These are phyloP conservation scores for Annulohypoxylon nitens DNA, from an alignment of 495 filamentous ascomycete genomes.

Conservation along the genomic window DNA sequence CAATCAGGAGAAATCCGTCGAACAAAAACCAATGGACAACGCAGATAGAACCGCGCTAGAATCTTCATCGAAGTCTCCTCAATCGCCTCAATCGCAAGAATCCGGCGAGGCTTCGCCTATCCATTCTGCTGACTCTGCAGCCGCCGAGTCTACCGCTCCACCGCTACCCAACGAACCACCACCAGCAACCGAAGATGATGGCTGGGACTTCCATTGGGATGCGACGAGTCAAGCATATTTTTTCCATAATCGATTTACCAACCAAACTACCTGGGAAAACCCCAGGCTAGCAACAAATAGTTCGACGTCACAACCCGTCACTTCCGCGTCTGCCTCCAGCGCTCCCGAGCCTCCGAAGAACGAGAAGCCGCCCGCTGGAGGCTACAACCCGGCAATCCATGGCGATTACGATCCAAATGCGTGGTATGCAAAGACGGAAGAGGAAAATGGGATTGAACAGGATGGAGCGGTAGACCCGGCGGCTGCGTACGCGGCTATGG, in stretches of 20 bases:
- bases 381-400: slow-evolving; percentile 96
- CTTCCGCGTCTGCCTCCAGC: slow-evolving; percentile 43
- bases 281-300: slow-evolving; percentile 75
- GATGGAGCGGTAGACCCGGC: slow-evolving; percentile 47
- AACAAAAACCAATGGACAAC: slow-evolving; percentile 11
- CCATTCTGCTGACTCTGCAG: slow-evolving; percentile 22
- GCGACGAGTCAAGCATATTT: slow-evolving; percentile 77
- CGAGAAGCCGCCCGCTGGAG: slow-evolving; percentile 61
- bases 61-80: slow-evolving; percentile 10
- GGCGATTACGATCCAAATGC: slow-evolving; percentile 95
- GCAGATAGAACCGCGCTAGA: slow-evolving; percentile 15
- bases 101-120: slow-evolving; percentile 51
- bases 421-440: slow-evolving; percentile 78
- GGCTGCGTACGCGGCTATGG: slow-evolving; percentile 72
- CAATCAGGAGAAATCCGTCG: slow-evolving; percentile 30
- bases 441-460: slow-evolving; percentile 45
- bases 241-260: slow-evolving; percentile 89
- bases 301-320: slow-evolving; percentile 34
- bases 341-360: slow-evolving; percentile 51
- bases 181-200: slow-evolving; percentile 73
- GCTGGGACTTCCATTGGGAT: slow-evolving; percentile 92
- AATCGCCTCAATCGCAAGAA: slow-evolving; percentile 30
- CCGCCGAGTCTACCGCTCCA: slow-evolving; percentile 50
- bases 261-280: slow-evolving; percentile 87
- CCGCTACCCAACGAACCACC: slow-evolving; percentile 58